Conservation (phyloP, 331 rosid species). For the Cucumis variabilis region DNA sequence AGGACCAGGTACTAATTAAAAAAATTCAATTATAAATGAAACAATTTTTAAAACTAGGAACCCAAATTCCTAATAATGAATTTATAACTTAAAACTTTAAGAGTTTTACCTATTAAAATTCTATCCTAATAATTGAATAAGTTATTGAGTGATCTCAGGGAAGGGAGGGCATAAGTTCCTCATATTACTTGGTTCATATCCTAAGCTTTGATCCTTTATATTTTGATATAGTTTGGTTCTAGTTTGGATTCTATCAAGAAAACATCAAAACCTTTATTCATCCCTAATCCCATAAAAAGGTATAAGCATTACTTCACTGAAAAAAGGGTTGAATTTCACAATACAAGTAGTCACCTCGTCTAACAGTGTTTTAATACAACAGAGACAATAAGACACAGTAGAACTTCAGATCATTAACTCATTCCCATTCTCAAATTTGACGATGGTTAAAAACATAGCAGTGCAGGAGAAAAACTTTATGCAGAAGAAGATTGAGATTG, state of each 20-base stretch:
- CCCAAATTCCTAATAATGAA: no score
- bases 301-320: background rate
- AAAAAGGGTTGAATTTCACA: background rate
- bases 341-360: background rate
- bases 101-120: no score
- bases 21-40: no score
- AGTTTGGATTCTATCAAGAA: no score
- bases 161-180: background rate
- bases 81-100: no score
- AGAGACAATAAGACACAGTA: background rate
- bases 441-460: background rate
- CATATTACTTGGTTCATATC: background rate
- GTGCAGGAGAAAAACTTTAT: background rate
- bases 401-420: background rate
- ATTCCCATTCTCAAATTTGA: background rate
- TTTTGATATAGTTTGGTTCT: no score
- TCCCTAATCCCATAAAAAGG: background rate
- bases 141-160: no score
- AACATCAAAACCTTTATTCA: conserved; percentile 10
- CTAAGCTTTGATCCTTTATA: background rate
- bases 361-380: background rate
- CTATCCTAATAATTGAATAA: no score
- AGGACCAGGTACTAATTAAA: no score
- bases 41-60: no score
- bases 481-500: conserved; percentile 6